Conservation (phyloP, 768 basidiomycete genomes). For the Panellus pusillus region DNA sequence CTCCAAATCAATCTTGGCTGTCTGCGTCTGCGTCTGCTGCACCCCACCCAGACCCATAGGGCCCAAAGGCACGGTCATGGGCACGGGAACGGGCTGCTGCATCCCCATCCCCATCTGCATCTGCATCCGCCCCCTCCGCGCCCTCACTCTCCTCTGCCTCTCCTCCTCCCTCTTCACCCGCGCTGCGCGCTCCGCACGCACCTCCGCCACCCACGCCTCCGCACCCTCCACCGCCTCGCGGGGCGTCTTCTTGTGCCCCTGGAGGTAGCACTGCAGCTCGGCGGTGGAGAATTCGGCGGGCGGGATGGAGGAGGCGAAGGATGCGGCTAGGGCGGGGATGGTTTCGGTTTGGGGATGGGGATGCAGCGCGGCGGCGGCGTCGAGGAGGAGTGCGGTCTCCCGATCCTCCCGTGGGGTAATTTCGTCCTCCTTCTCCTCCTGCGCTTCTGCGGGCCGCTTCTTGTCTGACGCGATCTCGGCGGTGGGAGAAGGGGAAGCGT, state of each 20-base stretch:
- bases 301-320: conserved; percentile 46
- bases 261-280: conserved; percentile 60
- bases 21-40: background rate
- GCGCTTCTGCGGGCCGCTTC: background rate
- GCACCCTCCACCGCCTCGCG: conserved; percentile 33
- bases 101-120: background rate
- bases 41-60: background rate
- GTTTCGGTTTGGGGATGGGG: background rate
- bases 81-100: too few relatives aligned
- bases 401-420: too few relatives aligned
- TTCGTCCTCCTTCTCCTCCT: too few relatives aligned
- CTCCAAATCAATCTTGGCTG: background rate
- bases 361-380: too few relatives aligned
- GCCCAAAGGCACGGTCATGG: too few relatives aligned
- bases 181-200: conserved; percentile 34
- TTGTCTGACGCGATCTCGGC: background rate
- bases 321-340: conserved; percentile 34
- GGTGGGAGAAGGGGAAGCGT: background rate
- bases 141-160: background rate
- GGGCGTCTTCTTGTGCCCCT: conserved; percentile 44
- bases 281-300: conserved; percentile 54
- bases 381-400: too few relatives aligned
- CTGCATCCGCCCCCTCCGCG: background rate
- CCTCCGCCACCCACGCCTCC: conserved; percentile 43
- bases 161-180: conserved; percentile 36